These are phyloP conservation scores for Ephemerocybe angulata DNA, from an alignment of 768 basidiomycete species.

Conservation along the genomic window DNA sequence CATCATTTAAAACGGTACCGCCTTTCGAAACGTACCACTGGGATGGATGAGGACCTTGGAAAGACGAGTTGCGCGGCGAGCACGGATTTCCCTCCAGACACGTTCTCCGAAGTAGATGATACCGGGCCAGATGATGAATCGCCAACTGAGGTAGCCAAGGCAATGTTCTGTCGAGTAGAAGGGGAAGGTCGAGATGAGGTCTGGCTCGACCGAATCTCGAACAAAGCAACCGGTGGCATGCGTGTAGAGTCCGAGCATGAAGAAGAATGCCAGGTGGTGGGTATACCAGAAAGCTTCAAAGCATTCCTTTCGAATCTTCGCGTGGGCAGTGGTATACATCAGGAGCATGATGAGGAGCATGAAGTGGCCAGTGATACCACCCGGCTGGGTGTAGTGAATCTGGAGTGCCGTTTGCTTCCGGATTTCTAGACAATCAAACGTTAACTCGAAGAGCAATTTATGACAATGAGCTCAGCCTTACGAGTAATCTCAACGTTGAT, in stretches of 20 bases:
- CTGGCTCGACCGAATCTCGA: conserved; percentile 76
- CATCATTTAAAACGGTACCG: too few species aligned
- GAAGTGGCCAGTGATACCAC: conserved; percentile 93
- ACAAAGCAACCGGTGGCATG: conserved; percentile 96
- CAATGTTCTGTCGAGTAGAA: conserved; percentile 89
- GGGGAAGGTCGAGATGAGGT: conserved; percentile 66
- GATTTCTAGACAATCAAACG: conserved; percentile 53
- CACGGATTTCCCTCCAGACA: conserved; percentile 78
- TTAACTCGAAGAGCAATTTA: not conserved
- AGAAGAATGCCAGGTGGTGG: conserved; percentile 91
- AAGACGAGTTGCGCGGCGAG: conserved; percentile 70
- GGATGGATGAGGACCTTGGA: conserved; percentile 89
- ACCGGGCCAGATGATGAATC: conserved; percentile 89
- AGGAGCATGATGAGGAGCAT: conserved; percentile 93
- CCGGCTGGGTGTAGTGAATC: conserved; percentile 86
- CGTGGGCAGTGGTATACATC: conserved; percentile 90
- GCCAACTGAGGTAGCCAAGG: conserved; percentile 88
- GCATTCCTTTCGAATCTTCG: conserved; percentile 82
- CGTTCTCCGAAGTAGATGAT: conserved; percentile 88
- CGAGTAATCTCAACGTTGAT: conserved; percentile 87
- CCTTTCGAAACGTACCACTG: conserved; percentile 71
- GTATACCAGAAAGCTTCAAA: conserved; percentile 99
- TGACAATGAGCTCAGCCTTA: conserved; percentile 40
- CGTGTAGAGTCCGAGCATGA: conserved; percentile 85
- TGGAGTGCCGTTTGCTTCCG: conserved; percentile 71